phyloP scores from a whole-genome alignment of 176 grass and related monocot genomes.

The Metroxylon sagu region DNA sequence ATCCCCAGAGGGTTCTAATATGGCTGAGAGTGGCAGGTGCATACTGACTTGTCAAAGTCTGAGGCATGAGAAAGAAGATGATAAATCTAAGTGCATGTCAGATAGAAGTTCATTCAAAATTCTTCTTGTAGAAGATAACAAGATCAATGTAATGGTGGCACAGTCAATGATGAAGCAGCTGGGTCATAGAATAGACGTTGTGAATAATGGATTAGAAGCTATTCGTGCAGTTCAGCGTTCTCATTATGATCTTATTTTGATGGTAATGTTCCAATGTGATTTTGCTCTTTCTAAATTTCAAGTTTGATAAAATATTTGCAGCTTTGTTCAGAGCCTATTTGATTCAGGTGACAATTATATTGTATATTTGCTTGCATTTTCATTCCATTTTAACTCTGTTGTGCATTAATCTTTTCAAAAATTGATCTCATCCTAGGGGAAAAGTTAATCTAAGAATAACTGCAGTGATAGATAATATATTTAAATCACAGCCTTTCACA shows the following conservation, averaged over 20 bases:
- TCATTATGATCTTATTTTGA: constrained; percentile 78
- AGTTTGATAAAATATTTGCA: no score
- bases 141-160: constrained; percentile 81
- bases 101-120: constrained; percentile 33
- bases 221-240: constrained; percentile 56
- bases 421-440: no score
- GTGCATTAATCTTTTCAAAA: no score
- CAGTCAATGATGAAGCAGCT: constrained; percentile 86
- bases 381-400: no score
- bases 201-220: constrained; percentile 80
- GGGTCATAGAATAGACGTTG: constrained; percentile 55
- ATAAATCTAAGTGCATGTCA: constrained; percentile 40
- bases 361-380: no score
- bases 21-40: constrained; percentile 14
- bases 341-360: no score
- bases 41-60: constrained; percentile 13
- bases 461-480: no score
- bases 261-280: constrained; percentile 41
- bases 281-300: no score
- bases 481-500: no score
- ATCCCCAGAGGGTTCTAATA: constrained; percentile 32
- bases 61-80: constrained; percentile 25
- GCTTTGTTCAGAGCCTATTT: no score
- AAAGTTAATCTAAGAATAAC: no score
- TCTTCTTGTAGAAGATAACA: constrained; percentile 92